These are phyloP conservation scores for Bisporella sp. DNA, from an alignment of 2,329 filamentous ascomycete genomes.

Conservation along the genomic window DNA sequence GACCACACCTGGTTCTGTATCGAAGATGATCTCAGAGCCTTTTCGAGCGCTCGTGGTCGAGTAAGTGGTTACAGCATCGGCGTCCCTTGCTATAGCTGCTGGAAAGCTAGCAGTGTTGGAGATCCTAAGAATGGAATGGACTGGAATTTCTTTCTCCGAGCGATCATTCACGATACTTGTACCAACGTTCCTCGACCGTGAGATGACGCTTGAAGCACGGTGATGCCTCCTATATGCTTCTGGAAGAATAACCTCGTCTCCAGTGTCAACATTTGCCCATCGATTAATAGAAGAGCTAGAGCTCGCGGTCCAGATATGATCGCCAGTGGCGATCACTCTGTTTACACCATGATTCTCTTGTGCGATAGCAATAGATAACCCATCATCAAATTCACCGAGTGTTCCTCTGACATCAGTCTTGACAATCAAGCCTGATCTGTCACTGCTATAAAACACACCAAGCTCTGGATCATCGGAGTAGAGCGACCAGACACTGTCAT, in stretches of 20 bases:
- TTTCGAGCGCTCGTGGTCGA: constrained; percentile 45
- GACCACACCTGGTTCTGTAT: constrained; percentile 39
- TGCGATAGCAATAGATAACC: constrained; percentile 80
- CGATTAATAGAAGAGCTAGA: constrained; percentile 69
- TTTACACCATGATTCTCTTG: constrained; percentile 83
- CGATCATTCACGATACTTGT: constrained; percentile 23
- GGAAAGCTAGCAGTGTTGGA: constrained; percentile 80
- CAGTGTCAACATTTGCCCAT: constrained; percentile 75
- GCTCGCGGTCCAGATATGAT: constrained; percentile 64
- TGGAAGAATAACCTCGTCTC: constrained; percentile 60
- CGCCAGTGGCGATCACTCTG: constrained; percentile 48
- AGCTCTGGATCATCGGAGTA: constrained; percentile 83
- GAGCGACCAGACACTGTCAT: constrained; percentile 94
- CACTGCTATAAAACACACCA: constrained; percentile 88
- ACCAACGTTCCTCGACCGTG: constrained; percentile 17
- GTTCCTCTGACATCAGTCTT: constrained; percentile 85
- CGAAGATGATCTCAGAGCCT: constrained; percentile 47
- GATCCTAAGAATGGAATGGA: constrained; percentile 71
- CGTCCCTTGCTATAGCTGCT: constrained; percentile 40
- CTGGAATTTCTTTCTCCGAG: constrained; percentile 61
- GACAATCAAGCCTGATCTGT: constrained; percentile 86
- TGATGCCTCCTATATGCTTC: constrained; percentile 41
- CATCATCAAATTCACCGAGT: constrained; percentile 72
- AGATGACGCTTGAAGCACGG: constrained; percentile 38
- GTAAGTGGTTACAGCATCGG: constrained; percentile 47